phyloP scores from a whole-genome alignment of 371 early-diverging fungal species.

The Actinomortierella ambigua region DNA sequence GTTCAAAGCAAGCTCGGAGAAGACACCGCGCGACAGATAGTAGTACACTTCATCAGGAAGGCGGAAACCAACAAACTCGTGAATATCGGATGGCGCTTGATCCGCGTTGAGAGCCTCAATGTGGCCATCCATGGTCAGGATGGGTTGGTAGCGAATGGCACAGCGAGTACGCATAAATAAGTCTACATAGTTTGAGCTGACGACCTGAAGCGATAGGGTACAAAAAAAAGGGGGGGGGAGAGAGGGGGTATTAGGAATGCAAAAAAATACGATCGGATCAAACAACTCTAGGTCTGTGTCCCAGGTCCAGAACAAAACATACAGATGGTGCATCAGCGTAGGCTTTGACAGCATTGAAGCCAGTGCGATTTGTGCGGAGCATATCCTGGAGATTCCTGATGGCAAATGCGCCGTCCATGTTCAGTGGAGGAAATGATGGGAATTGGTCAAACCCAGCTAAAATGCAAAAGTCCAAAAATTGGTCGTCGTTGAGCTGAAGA shows the following conservation, averaged over 20 bases:
- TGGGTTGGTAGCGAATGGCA: constrained; percentile 74
- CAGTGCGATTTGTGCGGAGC: constrained; percentile 71
- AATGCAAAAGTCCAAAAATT: constrained; percentile 83
- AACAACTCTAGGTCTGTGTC: neutral
- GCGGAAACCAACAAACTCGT: constrained; percentile 83
- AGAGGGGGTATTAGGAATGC: no score
- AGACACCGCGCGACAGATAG: constrained; percentile 72
- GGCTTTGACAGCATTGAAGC: constrained; percentile 75
- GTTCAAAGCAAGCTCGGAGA: constrained; percentile 60
- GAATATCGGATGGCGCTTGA: constrained; percentile 77
- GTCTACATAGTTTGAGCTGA: constrained; percentile 72
- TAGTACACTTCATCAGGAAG: constrained; percentile 79
- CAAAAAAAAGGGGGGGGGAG: no score
- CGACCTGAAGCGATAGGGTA: constrained; percentile 18
- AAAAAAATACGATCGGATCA: neutral
- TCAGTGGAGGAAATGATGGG: constrained; percentile 75
- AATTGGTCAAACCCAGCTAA: constrained; percentile 82
- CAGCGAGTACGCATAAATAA: constrained; percentile 74
- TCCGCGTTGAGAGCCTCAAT: constrained; percentile 73
- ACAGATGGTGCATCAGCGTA: constrained; percentile 62
- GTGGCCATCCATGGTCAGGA: constrained; percentile 71
- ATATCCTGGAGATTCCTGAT: constrained; percentile 73
- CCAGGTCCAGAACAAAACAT: neutral
- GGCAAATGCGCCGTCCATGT: constrained; percentile 58
- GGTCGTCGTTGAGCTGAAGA: constrained; percentile 71